phyloP scores from a whole-genome alignment of 805 yeast genomes.

The Nakazawaea populi region DNA sequence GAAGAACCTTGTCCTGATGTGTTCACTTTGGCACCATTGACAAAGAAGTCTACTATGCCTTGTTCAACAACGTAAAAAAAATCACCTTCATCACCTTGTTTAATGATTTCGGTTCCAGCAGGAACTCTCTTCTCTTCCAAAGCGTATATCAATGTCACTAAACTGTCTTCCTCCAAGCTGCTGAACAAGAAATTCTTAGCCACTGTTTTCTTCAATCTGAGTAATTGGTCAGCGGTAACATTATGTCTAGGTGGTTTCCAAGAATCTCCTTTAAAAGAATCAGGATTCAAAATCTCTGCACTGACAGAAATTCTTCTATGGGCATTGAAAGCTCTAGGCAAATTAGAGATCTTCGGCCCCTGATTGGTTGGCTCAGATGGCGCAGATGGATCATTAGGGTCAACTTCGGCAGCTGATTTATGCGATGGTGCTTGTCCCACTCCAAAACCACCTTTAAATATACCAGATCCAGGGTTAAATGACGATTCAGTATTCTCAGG shows the following conservation, averaged over 20 bases:
- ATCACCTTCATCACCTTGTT: conserved; percentile 94
- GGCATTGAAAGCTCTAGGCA: conserved; percentile 64
- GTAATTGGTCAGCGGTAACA: conserved; percentile 56
- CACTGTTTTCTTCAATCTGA: conserved; percentile 64
- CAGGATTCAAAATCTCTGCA: conserved; percentile 83
- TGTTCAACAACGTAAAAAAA: conserved; percentile 80
- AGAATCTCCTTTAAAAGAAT: conserved; percentile 54
- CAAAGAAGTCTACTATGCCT: conserved; percentile 79
- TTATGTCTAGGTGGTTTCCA: conserved; percentile 73
- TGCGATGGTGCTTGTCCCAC: conserved; percentile 20
- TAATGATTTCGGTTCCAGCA: conserved; percentile 62
- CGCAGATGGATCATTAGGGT: conserved; percentile 16
- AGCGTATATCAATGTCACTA: conserved; percentile 77
- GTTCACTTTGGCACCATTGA: conserved; percentile 64
- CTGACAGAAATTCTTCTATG: conserved; percentile 85
- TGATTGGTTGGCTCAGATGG: conserved; percentile 12
- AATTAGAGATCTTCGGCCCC: conserved; percentile 24
- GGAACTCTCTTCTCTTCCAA: conserved; percentile 63
- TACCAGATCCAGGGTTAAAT: conserved; percentile 11
- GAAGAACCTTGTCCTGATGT: conserved; percentile 82
- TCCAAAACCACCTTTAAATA: conserved; percentile 24
- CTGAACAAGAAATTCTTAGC: conserved; percentile 80
- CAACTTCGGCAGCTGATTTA: conserved; percentile 13
- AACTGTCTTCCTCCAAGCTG: conserved; percentile 72
- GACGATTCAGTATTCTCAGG: conserved; percentile 6